Evolutionary conservation across 2,329 filamentous ascomycete species (phyloP), one percentile per base, ranked within the genome.

Genomic region (Dothiorella sarmentorum): DNA sequence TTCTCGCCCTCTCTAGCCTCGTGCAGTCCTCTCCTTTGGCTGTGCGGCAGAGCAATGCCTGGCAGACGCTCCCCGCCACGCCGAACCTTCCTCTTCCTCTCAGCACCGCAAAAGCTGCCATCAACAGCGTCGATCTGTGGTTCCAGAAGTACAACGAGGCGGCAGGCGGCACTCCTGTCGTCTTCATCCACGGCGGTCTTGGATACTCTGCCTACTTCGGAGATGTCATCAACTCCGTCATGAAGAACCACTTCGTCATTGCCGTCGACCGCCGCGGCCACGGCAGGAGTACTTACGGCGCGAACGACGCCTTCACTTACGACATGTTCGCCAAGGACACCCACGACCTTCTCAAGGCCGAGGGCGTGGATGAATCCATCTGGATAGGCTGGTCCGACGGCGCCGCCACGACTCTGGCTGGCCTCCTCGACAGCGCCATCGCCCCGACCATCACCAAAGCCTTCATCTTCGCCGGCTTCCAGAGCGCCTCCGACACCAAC

Each of bases 371-470:
- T 56, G 72, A 73, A 61, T 66, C 31, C 4, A 15, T 70, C 58
- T 68, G 73, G 24, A 71, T 76, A 4, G 75, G 75, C 24, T 77
- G 75, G 75, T 75, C 72, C 7, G 75, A 78, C 56, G 74, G 75
- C 38, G 74, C 69, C 33, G 70, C 71, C 18, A 73, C 73, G 5
- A 73, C 74, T 1, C 68, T 76, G 4, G 64, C 72, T 3, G 70
- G 68, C 6, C 69, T 77, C 22, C 64, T 74, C 37, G 67, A 75
- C 66, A 53, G 67, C 0, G 64, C 60, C 11, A 68, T 69, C 38
- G 63, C 67, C 1, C 60, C 65, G 1, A 63, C 67, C 20, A 76
- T 77, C 58, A 64, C 71, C 38, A 74, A 73, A 61, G 74, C 75
- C 3, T 76, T 78, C 49, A 51, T 76, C 47, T 78, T 76, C 40